Evolutionary conservation across 2,329 filamentous ascomycete genomes (phyloP), one percentile per base, ranked within the genome.

Genomic region (Fusarium cyanostomum): DNA sequence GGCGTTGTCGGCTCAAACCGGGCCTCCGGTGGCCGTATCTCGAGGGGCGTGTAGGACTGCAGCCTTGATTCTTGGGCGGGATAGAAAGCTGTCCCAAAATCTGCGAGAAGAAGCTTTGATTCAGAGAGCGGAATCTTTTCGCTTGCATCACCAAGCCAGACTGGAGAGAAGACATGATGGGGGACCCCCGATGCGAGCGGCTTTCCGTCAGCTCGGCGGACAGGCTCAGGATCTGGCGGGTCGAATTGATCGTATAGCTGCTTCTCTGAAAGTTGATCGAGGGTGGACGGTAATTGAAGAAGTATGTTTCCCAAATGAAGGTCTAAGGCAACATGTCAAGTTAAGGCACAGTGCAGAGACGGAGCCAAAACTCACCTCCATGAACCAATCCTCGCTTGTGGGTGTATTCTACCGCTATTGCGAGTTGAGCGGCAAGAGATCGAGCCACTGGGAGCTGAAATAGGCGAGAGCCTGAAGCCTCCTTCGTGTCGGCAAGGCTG

Each of bases 71-170:
- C 56, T 12, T 68, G 45, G 9, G 60, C 18, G 5, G 68, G 69
- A 21, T 56, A 62, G 43, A 79, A 79, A 7, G 74, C 66, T 24
- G 73, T 67, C 1, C 75, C 74, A 63, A 79, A 79, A 45, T 79
- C 76, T 13, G 52, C 33, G 12, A 74, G 60, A 1, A 72, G 10
- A 38, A 62, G 45, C 8, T 56, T 63, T 6, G 67, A 52, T 35
- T 70, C 60, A 11, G 37, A 15, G 12, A 75, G 65, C 12, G 54
- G 51, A 18, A 79, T 37, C 10, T 72, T 43, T 4, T 76, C 65
- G 49, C 72, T 71, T 39, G 64, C 41, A 50, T 72, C 59, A 1
- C 76, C 73, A 13, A 79, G 67, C 72, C 69, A 77, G 16, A 77
- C 59, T 1, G 75, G 72, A 9, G 62, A 13, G 50, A 74, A 62